Evolutionary conservation across 768 basidiomycete species (phyloP).

Genomic region (Myochromella boudieri): DNA sequence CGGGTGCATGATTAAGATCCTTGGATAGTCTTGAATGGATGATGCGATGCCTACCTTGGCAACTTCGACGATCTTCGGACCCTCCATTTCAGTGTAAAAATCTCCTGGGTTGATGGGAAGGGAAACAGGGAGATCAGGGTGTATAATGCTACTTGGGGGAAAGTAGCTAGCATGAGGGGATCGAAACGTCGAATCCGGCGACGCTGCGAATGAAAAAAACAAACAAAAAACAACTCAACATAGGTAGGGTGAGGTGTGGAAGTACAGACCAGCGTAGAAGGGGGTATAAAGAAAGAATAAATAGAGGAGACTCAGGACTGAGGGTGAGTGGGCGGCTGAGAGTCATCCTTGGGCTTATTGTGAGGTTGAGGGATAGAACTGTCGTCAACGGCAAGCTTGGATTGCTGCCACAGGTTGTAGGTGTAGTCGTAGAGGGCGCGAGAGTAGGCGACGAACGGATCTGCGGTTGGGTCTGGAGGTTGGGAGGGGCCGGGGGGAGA

Average conservation of each 20-base stretch:
- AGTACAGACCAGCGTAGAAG: background rate
- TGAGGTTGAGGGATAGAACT: conserved; percentile 4
- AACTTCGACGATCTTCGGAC: too few species aligned
- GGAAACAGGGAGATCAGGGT: too few species aligned
- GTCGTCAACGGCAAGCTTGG: conserved; percentile 58
- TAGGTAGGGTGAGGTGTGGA: background rate
- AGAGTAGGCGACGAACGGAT: conserved; percentile 56
- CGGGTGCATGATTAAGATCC: too few species aligned
- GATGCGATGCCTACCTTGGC: too few species aligned
- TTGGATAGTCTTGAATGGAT: too few species aligned
- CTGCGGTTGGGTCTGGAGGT: conserved; percentile 23
- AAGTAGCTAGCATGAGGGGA: background rate
- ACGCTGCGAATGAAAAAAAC: background rate
- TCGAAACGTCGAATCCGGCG: background rate
- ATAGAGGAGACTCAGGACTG: conserved; percentile 1
- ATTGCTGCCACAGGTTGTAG: conserved; percentile 65
- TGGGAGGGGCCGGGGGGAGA: conserved; percentile 18
- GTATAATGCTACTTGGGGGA: background rate
- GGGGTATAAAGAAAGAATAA: background rate
- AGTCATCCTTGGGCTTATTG: conserved; percentile 1
- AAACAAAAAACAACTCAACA: too few species aligned
- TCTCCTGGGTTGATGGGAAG: too few species aligned
- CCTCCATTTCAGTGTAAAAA: too few species aligned
- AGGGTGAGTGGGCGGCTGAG: background rate
- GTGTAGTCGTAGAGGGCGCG: conserved; percentile 69